Percentiles rank a stretch among this genome's conserved stretches.
Conservation (phyloP, 1,139 yeast genomes). For the Candida dubliniensis region DNA sequence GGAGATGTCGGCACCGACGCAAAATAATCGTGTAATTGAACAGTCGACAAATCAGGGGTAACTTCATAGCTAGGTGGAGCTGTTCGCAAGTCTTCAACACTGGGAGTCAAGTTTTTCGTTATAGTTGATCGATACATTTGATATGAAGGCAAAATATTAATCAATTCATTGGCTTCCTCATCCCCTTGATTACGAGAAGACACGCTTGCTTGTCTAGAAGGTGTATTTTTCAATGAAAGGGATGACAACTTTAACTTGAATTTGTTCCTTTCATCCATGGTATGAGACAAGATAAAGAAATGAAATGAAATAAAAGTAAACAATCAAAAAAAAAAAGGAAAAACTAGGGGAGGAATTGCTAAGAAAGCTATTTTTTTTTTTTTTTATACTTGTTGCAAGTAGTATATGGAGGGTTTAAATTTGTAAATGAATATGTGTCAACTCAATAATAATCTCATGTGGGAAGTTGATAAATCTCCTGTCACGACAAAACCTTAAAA, state of each 20-base stretch:
- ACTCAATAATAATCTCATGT: too few species aligned
- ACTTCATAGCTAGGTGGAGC: slow-evolving; percentile 41
- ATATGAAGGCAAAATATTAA: slow-evolving; percentile 44
- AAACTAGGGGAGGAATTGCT: background rate
- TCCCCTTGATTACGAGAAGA: slow-evolving; percentile 10
- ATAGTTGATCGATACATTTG: slow-evolving; percentile 43
- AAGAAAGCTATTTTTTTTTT: background rate
- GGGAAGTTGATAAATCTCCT: too few species aligned
- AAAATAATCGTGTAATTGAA: slow-evolving; percentile 21
- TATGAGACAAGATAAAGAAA: background rate
- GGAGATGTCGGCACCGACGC: slow-evolving; percentile 24
- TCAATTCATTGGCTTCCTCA: slow-evolving; percentile 26
- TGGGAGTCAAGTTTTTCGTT: slow-evolving; percentile 37
- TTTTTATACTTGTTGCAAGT: too few species aligned
- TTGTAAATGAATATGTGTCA: too few species aligned
- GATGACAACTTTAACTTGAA: slow-evolving; percentile 11
- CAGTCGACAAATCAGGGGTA: slow-evolving; percentile 16
- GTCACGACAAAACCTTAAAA: too few species aligned
- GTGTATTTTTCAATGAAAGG: slow-evolving; percentile 5
- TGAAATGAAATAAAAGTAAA: too few species aligned
- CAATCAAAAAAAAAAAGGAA: background rate
- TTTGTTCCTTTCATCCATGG: slow-evolving; percentile 13
- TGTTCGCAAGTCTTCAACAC: slow-evolving; percentile 30
- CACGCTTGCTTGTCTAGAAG: background rate
- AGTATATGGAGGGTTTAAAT: too few species aligned